Evolutionary conservation across 1,139 yeast species (phyloP).

Genomic region (Kazachstania sp.): DNA sequence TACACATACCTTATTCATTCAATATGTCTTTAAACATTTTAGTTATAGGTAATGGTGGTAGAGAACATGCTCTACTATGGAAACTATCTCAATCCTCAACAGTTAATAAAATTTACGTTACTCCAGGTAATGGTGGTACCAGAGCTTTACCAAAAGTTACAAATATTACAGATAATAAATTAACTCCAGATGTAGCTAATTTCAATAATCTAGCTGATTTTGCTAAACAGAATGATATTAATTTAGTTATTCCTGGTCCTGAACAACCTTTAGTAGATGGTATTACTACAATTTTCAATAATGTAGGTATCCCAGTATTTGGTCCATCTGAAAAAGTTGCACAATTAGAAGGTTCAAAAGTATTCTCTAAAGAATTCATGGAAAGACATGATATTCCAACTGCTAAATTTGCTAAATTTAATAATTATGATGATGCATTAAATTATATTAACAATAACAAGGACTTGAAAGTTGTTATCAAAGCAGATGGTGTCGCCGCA

Average conservation of each 20-base stretch:
- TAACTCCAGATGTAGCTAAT: conserved; percentile 54
- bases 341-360: conserved; percentile 92
- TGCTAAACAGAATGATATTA: conserved; percentile 59
- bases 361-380: conserved; percentile 92
- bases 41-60: conserved; percentile 95
- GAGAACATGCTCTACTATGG: conserved; percentile 98
- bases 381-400: conserved; percentile 87
- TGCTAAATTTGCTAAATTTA: conserved; percentile 79
- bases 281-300: conserved; percentile 55
- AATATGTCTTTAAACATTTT: conserved; percentile 51
- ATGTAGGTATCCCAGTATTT: conserved; percentile 87
- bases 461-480: conserved; percentile 61
- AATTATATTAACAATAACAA: conserved; percentile 61
- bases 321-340: conserved; percentile 94
- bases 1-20: neutral
- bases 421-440: conserved; percentile 64
- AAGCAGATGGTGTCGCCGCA: conserved; percentile 97
- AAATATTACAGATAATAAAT: conserved; percentile 33
- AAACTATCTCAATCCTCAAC: conserved; percentile 69
- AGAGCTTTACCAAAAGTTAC: conserved; percentile 42
- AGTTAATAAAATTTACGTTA: conserved; percentile 71
- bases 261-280: conserved; percentile 98
- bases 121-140: conserved; percentile 98
- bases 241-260: conserved; percentile 94
- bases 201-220: conserved; percentile 55